These are phyloP conservation scores for Gossypium mustelinum DNA, from an alignment of 345 rosid species.

Conservation along the genomic window DNA sequence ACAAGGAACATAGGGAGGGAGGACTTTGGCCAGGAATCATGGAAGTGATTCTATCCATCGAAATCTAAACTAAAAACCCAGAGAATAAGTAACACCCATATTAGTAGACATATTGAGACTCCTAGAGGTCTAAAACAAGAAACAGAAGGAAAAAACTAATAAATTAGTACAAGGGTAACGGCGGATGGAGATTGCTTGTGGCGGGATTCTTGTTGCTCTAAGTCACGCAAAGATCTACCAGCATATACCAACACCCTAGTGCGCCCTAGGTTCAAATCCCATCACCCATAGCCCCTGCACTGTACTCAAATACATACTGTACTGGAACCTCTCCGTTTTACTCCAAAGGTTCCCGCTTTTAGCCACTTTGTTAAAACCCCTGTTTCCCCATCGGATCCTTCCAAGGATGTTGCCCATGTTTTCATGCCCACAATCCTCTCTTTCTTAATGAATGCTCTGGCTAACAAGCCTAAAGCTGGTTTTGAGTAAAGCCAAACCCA, in stretches of 20 bases:
- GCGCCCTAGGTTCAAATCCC: slow-evolving; percentile 6
- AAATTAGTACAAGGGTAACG: not conserved
- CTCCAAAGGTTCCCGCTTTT: not conserved
- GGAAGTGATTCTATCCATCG: slow-evolving; percentile 6
- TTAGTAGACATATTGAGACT: not conserved
- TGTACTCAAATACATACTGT: not conserved
- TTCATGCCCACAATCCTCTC: too few species aligned
- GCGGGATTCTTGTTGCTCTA: not conserved
- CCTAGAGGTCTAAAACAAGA: not conserved
- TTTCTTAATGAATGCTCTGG: too few species aligned
- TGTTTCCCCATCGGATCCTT: slow-evolving; percentile 9
- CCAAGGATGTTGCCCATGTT: not conserved
- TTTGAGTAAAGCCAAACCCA: too few species aligned
- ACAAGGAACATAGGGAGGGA: too few species aligned
- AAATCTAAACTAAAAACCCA: not conserved
- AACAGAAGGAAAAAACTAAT: too few species aligned
- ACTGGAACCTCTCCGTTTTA: not conserved
- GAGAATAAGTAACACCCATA: not conserved
- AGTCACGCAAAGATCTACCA: not conserved
- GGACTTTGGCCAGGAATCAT: slow-evolving; percentile 4
- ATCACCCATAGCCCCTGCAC: not conserved
- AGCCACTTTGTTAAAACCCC: not conserved
- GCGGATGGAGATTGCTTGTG: not conserved
- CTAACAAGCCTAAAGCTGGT: too few species aligned
- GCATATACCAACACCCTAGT: not conserved